phyloP scores from a whole-genome alignment of 768 basidiomycete species.

The Royoungia palumana region DNA sequence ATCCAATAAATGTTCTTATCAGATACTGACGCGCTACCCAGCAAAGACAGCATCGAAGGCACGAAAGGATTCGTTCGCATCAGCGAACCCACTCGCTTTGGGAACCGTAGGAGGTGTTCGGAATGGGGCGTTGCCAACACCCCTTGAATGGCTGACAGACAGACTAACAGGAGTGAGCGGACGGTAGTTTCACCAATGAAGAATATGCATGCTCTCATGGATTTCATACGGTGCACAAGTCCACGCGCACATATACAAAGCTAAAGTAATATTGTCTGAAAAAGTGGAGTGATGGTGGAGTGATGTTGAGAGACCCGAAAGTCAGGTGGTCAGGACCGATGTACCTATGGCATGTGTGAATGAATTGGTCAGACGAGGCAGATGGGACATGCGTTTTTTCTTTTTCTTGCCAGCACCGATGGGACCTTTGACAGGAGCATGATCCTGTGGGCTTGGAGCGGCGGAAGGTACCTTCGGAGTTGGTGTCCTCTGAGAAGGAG shows the following conservation, averaged over 20 bases:
- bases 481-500: conserved; percentile 29
- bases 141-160: conserved; percentile 76
- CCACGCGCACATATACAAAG: not conserved
- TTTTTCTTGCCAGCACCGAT: conserved; percentile 65
- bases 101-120: conserved; percentile 63
- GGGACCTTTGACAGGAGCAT: conserved; percentile 40
- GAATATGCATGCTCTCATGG: not conserved
- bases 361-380: not conserved
- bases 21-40: conserved; percentile 30
- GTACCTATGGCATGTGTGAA: conserved; percentile 19
- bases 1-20: conserved; percentile 1
- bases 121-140: conserved; percentile 61
- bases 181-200: conserved; percentile 24
- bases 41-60: conserved; percentile 68
- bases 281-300: not conserved
- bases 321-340: conserved; percentile 23
- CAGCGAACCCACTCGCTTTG: conserved; percentile 80
- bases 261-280: not conserved
- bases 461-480: conserved; percentile 33
- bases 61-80: conserved; percentile 72
- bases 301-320: not conserved
- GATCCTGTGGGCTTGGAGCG: conserved; percentile 45
- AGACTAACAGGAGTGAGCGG: conserved; percentile 67
- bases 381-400: conserved; percentile 57
- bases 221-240: conserved; percentile 2